A percentile compares a stretch with the other conserved stretches of the same genome.
Evolutionary conservation across 352 stramenopile species (phyloP).

Genomic region (Pythium rhizo-oryzae): DNA sequence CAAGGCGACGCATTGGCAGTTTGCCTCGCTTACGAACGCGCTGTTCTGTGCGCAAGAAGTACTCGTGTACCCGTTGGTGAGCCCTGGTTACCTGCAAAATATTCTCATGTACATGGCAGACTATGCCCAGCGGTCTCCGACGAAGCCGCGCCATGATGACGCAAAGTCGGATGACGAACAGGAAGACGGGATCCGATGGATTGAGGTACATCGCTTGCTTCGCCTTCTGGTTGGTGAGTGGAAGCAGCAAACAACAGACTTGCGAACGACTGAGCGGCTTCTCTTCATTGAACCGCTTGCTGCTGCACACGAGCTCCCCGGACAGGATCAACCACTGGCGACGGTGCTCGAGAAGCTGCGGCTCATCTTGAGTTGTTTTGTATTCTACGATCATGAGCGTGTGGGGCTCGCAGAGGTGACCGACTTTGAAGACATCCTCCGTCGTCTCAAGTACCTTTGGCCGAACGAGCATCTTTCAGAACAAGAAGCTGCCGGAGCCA

Average conservation of each 20-base stretch:
- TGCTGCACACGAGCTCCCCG: not conserved
- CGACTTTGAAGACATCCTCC: conserved; percentile 61
- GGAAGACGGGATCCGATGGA: conserved; percentile 30
- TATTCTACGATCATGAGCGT: conserved; percentile 74
- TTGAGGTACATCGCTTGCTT: conserved; percentile 72
- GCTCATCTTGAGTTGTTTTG: conserved; percentile 68
- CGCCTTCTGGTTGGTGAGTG: conserved; percentile 68
- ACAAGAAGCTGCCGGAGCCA: conserved; percentile 34
- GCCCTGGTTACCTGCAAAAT: conserved; percentile 57
- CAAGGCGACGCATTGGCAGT: conserved; percentile 62
- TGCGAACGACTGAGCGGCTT: conserved; percentile 49
- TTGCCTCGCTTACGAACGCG: conserved; percentile 51
- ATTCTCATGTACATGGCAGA: conserved; percentile 55
- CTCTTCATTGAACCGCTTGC: conserved; percentile 47
- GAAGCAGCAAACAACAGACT: conserved; percentile 64
- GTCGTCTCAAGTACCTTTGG: conserved; percentile 69
- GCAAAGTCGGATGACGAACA: not conserved
- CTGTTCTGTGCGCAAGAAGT: conserved; percentile 72
- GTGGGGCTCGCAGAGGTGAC: conserved; percentile 43
- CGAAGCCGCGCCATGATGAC: conserved; percentile 12
- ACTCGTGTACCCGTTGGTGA: conserved; percentile 70
- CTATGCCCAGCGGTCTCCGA: conserved; percentile 47
- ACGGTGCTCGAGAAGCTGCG: conserved; percentile 52
- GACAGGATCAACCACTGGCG: conserved; percentile 4
- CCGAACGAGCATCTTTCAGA: conserved; percentile 45